phyloP scores from a whole-genome alignment of 192 early-diverging fungal genomes.

The Endogone sp. region DNA sequence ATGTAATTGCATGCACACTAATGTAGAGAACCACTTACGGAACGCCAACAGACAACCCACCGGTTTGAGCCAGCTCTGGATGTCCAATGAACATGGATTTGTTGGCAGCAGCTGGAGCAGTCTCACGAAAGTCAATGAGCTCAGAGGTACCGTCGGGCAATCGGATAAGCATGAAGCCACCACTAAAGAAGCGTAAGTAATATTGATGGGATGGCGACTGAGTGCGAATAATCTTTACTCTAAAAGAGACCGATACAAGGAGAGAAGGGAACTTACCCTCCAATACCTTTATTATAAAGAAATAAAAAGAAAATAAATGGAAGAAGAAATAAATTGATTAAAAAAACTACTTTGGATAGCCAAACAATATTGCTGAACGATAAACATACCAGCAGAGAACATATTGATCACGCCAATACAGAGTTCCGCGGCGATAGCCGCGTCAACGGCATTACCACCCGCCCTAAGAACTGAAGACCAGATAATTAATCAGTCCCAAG shows the following conservation, averaged over 20 bases:
- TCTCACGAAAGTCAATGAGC: conserved; percentile 87
- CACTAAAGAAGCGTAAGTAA: conserved; percentile 43
- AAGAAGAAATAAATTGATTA: not conserved
- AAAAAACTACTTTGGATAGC: not conserved
- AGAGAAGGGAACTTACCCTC: conserved; percentile 40
- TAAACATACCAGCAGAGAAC: conserved; percentile 68
- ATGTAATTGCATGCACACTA: not conserved
- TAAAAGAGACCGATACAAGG: not conserved
- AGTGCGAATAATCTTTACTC: not conserved
- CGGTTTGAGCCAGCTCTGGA: conserved; percentile 63
- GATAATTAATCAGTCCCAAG: no score
- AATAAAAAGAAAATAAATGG: conserved; percentile 10
- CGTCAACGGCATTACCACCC: conserved; percentile 88
- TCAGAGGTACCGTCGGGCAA: conserved; percentile 51
- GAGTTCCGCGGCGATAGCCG: conserved; percentile 78
- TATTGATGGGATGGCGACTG: conserved; percentile 2
- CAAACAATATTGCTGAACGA: no score
- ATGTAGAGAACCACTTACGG: conserved; percentile 45
- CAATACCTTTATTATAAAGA: conserved; percentile 45
- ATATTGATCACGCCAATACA: conserved; percentile 88
- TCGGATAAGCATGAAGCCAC: conserved; percentile 90
- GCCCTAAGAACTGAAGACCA: conserved; percentile 57
- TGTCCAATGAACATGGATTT: conserved; percentile 78
- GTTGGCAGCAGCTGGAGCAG: conserved; percentile 68
- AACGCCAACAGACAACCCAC: conserved; percentile 71